These are phyloP conservation scores for Microbotryum violaceum DNA, from an alignment of 1,284 basidiomycete genomes.

Conservation along the genomic window DNA sequence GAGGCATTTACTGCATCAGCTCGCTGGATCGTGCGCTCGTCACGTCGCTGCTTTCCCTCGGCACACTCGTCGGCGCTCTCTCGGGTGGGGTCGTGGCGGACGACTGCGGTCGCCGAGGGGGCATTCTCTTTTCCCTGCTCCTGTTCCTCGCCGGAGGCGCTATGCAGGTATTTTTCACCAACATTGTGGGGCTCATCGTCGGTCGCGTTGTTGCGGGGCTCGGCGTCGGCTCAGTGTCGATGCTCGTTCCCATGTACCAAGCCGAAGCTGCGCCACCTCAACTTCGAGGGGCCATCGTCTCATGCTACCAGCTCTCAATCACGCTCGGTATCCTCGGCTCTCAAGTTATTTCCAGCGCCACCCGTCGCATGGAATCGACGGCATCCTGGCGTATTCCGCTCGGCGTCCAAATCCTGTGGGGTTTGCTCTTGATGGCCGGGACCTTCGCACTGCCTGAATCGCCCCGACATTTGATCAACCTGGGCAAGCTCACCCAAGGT, in stretches of 20 bases:
- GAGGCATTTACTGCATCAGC: neutral
- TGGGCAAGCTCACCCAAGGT: slow-evolving; percentile 26
- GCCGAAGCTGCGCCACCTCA: slow-evolving; percentile 5
- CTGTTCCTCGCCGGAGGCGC: slow-evolving; percentile 19
- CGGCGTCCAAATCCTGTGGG: slow-evolving; percentile 21
- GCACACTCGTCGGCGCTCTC: no score
- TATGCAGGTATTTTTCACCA: slow-evolving; percentile 13
- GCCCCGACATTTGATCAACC: slow-evolving; percentile 33
- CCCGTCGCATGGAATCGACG: slow-evolving; percentile 16
- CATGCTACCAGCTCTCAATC: slow-evolving; percentile 27
- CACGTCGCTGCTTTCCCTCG: neutral
- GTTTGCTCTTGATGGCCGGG: slow-evolving; percentile 4
- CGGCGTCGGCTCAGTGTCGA: slow-evolving; percentile 26
- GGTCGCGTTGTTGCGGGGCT: slow-evolving; percentile 19
- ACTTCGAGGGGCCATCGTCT: slow-evolving; percentile 24
- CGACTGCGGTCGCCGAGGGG: neutral
- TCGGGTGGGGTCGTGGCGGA: no score
- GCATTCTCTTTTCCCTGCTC: slow-evolving; percentile 12
- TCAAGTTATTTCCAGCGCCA: slow-evolving; percentile 26
- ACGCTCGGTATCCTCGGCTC: slow-evolving; percentile 27
- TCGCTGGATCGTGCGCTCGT: neutral
- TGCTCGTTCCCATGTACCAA: neutral
- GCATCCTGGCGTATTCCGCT: slow-evolving; percentile 19
- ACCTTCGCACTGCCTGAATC: slow-evolving; percentile 14
- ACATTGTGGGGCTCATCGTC: slow-evolving; percentile 4